Conservation (phyloP, 225 moss, liverwort and hornwort species). For the Sphagnum tenellum region DNA sequence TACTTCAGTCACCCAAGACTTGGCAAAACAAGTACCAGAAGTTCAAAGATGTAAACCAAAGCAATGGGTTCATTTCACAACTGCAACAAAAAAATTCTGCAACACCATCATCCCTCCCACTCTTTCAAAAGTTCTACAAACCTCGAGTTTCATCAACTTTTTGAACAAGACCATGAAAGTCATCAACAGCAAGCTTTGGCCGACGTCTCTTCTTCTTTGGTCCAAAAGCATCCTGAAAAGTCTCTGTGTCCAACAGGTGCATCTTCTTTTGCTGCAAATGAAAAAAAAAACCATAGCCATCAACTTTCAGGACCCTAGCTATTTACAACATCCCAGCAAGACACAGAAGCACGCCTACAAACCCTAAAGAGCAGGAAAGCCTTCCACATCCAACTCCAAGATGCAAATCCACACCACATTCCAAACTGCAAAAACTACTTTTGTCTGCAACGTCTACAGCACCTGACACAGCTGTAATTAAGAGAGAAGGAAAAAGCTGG, state of each 20-base stretch:
- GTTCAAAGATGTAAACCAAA: too few relatives aligned
- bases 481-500: too few relatives aligned
- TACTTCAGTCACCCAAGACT: too few relatives aligned
- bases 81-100: background rate
- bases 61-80: too few relatives aligned
- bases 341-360: too few relatives aligned
- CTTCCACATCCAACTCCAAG: background rate
- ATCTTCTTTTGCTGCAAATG: constrained; percentile 80
- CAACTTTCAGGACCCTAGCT: too few relatives aligned
- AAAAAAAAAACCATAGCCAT: background rate
- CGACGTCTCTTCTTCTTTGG: constrained; percentile 86
- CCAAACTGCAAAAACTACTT: too few relatives aligned
- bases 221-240: constrained; percentile 91
- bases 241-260: constrained; percentile 79
- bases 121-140: constrained; percentile 9
- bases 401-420: background rate
- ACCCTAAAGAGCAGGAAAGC: background rate
- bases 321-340: too few relatives aligned
- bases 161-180: constrained; percentile 61
- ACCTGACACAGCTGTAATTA: too few relatives aligned
- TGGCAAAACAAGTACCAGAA: background rate
- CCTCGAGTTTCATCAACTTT: constrained; percentile 79
- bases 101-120: background rate
- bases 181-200: constrained; percentile 71
- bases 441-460: too few relatives aligned